Percentiles rank a stretch among this genome's conserved stretches.
Conservation (phyloP, 2,329 filamentous ascomycete species). For the Hymenoscyphus occultus region DNA sequence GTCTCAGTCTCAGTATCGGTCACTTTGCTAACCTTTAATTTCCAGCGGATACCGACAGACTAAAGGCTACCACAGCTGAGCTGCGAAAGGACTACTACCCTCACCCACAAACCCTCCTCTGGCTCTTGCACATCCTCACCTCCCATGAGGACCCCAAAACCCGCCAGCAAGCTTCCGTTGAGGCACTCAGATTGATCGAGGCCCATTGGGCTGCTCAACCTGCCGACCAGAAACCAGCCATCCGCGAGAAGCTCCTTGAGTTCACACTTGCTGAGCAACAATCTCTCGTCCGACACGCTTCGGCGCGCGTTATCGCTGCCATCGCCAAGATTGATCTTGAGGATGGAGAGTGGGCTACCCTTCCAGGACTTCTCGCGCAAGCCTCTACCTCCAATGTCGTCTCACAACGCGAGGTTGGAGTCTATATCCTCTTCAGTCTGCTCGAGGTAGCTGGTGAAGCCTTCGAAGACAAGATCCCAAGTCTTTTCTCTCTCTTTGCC, state of each 20-base stretch:
- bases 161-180: conserved; percentile 90
- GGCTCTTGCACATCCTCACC: conserved; percentile 84
- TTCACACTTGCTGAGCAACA: conserved; percentile 78
- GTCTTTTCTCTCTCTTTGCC: conserved; percentile 79
- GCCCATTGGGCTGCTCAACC: conserved; percentile 82
- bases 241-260: conserved; percentile 80
- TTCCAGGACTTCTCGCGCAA: conserved; percentile 75
- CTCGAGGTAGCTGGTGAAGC: conserved; percentile 83
- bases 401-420: conserved; percentile 81
- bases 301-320: conserved; percentile 81
- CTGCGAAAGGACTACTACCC: conserved; percentile 93
- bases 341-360: conserved; percentile 79
- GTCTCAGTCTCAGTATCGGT: conserved; percentile 13
- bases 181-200: conserved; percentile 75
- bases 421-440: conserved; percentile 90
- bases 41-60: conserved; percentile 79
- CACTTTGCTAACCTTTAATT: conserved; percentile 26
- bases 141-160: conserved; percentile 60
- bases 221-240: conserved; percentile 71
- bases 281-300: conserved; percentile 76
- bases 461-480: conserved; percentile 75
- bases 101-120: conserved; percentile 76
- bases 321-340: conserved; percentile 85
- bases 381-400: conserved; percentile 73
- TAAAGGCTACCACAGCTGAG: conserved; percentile 85